Evolutionary conservation across 306 rosid genomes (phyloP), one percentile per base, ranked within the genome.

Genomic region (Urtica urens): DNA sequence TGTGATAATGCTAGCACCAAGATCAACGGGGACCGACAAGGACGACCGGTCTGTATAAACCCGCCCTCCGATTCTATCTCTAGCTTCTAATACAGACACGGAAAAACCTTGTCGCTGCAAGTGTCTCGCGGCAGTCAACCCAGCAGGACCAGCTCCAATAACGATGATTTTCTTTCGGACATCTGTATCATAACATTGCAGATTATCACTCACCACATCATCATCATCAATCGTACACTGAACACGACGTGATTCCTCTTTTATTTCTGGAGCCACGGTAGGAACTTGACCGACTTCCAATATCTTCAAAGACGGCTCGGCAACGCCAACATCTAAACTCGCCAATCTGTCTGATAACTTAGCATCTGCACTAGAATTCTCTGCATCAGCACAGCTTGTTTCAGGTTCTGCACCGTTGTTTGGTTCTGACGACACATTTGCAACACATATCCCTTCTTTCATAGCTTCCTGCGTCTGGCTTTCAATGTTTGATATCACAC

Each of bases 71-170:
- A 82, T 67, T 59, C 99, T 83, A 59, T 53, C 82, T 83, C 99
- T 86, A 49, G 81, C 99, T 73, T 92, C 99, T 48, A 92, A 77
- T 34, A 92, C 58, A 41, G 74, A 75, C 28, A 92, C 94, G 51
- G 64, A 20, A 74, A 86, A 82, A 38, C 96, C 99, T 59, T 82
- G 99, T 21, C 99, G 96, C 51, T 77, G 79, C 78, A 92, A 70
- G 73, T 92, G 99, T 58, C 95, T 86, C 28, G 99, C 86, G 61
- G 99, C 96, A 69, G 83, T 92, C 64, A 92, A 65, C 64, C 99
- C 99, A 63, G 99, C 96, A 57, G 99, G 99, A 65, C 99, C 99
- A 71, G 93, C 99, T 67, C 99, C 99, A 46, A 92, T 69, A 51
- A 92, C 71, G 59, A 92, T 72, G 44, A 92, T 78, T 68, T 67